A percentile compares a stretch with the other conserved stretches of the same genome.
Evolutionary conservation across 768 basidiomycete genomes (phyloP).

Genomic region (Tricholoma terreum): DNA sequence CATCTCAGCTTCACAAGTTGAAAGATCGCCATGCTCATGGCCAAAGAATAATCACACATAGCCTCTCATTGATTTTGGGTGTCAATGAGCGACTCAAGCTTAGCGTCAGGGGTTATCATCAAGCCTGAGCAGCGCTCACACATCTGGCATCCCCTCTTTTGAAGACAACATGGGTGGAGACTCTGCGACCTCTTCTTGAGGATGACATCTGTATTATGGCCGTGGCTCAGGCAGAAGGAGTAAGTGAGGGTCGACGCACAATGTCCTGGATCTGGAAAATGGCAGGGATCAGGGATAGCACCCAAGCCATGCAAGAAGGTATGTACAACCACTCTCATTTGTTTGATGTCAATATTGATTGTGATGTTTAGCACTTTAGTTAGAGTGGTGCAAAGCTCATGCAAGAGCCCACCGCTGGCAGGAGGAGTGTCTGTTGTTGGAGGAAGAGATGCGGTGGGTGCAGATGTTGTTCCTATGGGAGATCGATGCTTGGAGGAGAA

Average conservation of each 20-base stretch:
- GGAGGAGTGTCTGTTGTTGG: background rate
- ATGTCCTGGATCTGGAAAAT: background rate
- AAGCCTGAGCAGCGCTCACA: background rate
- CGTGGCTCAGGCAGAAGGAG: background rate
- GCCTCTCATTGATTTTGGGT: background rate
- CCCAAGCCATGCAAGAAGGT: no score
- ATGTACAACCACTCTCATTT: background rate
- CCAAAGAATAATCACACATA: background rate
- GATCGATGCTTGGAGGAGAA: background rate
- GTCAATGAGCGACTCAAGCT: background rate
- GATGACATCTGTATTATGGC: background rate
- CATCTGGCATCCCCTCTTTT: background rate
- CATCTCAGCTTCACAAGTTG: conserved; percentile 8
- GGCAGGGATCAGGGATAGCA: no score
- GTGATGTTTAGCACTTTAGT: background rate
- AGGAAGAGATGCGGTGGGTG: background rate
- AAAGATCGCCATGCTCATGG: conserved; percentile 4
- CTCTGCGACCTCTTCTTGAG: background rate
- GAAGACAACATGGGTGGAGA: background rate
- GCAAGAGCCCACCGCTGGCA: background rate
- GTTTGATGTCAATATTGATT: background rate
- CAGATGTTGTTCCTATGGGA: background rate
- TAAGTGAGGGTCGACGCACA: background rate
- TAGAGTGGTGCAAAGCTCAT: background rate
- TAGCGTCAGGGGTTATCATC: background rate